These are phyloP conservation scores for Curvularia lunata DNA, from an alignment of 2,329 filamentous ascomycete species.

Conservation along the genomic window DNA sequence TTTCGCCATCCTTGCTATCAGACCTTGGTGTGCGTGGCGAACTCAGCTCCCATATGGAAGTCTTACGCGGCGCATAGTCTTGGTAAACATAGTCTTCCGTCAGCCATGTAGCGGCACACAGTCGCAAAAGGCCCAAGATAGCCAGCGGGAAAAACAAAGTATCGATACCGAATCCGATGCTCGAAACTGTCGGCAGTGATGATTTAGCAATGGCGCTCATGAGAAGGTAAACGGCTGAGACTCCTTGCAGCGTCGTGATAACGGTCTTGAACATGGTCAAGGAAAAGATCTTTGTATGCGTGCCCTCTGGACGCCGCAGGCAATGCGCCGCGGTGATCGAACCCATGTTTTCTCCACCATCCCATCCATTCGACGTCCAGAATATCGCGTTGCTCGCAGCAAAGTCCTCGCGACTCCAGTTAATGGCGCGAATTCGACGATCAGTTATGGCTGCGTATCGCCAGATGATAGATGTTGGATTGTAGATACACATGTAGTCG, in stretches of 20 bases:
- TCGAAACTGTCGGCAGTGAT: background rate
- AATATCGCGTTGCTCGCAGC: conserved; percentile 46
- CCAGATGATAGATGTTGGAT: conserved; percentile 50
- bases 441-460: conserved; percentile 47
- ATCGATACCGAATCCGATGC: conserved; percentile 3
- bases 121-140: conserved; percentile 19
- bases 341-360: conserved; percentile 40
- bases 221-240: conserved; percentile 18
- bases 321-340: conserved; percentile 4
- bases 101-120: conserved; percentile 23
- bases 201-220: background rate
- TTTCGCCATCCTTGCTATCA: background rate
- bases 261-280: conserved; percentile 22
- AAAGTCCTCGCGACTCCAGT: conserved; percentile 37
- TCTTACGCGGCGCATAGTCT: background rate
- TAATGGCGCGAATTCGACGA: conserved; percentile 38
- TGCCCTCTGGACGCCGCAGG: conserved; percentile 8
- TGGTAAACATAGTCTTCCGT: conserved; percentile 23
- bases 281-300: conserved; percentile 13
- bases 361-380: conserved; percentile 46
- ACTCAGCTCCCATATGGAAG: background rate
- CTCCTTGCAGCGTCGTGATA: conserved; percentile 23
- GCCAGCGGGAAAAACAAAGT: conserved; percentile 20
- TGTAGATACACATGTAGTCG: conserved; percentile 40
- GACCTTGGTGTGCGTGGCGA: background rate